phyloP scores from a whole-genome alignment of 75 land plant genomes.

The Pinus tabuliformis region DNA sequence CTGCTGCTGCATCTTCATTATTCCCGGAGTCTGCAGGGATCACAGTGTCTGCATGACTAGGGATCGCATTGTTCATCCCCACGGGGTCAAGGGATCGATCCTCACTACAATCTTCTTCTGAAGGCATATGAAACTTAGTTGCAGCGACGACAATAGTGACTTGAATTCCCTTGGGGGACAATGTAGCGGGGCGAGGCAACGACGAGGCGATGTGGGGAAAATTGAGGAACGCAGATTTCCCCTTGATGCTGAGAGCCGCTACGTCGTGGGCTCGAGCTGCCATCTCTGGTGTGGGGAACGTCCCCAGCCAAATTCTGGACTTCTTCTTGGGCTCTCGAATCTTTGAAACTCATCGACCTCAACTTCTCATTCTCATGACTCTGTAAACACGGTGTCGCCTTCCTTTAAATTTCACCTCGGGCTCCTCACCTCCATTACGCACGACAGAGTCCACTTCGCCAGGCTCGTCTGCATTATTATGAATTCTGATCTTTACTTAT shows the following conservation, averaged over 20 bases:
- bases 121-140: neutral
- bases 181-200: slow-evolving; percentile 16
- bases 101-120: neutral
- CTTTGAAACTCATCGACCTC: slow-evolving; percentile 44
- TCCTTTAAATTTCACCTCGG: neutral
- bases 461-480: too few relatives aligned
- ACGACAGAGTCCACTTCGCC: neutral
- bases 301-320: slow-evolving; percentile 39
- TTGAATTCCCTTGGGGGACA: slow-evolving; percentile 20
- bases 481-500: too few relatives aligned
- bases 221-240: slow-evolving; percentile 23
- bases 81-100: neutral
- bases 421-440: too few relatives aligned
- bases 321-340: slow-evolving; percentile 43
- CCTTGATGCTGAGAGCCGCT: slow-evolving; percentile 33
- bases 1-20: neutral
- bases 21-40: too few relatives aligned
- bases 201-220: slow-evolving; percentile 23
- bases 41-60: too few relatives aligned
- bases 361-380: slow-evolving; percentile 31
- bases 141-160: slow-evolving; percentile 31
- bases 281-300: slow-evolving; percentile 40
- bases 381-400: slow-evolving; percentile 26
- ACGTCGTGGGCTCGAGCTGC: slow-evolving; percentile 44
- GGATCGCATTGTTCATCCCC: too few relatives aligned